These are phyloP conservation scores for Candida freyschussii DNA, from an alignment of 1,139 yeast genomes.

Conservation along the genomic window DNA sequence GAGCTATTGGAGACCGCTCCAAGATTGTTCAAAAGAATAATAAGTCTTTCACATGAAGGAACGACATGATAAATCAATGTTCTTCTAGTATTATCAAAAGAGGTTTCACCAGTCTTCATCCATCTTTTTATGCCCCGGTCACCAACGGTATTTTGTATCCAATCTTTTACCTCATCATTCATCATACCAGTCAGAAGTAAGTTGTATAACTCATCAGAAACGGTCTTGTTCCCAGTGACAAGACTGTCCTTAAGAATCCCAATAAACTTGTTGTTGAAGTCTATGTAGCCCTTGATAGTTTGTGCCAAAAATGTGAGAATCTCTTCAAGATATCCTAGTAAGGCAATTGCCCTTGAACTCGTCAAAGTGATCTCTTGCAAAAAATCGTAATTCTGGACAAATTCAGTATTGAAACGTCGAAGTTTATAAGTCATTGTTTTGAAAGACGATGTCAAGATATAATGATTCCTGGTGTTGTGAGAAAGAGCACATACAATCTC, in stretches of 20 bases:
- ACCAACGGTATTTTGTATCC: constrained; percentile 52
- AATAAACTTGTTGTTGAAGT: constrained; percentile 35
- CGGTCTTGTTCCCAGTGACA: constrained; percentile 23
- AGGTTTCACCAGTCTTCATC: constrained; percentile 43
- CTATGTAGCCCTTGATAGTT: constrained; percentile 41
- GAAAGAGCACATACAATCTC: constrained; percentile 20
- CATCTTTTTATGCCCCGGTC: constrained; percentile 66
- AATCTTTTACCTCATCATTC: constrained; percentile 40
- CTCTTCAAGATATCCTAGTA: constrained; percentile 37
- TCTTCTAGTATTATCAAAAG: constrained; percentile 46
- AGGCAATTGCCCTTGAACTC: constrained; percentile 29
- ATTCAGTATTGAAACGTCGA: constrained; percentile 12
- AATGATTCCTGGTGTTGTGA: constrained; percentile 12
- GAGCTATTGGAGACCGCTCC: constrained; percentile 32
- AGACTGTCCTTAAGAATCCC: constrained; percentile 25
- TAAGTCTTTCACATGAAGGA: constrained; percentile 53
- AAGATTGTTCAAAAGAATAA: constrained; percentile 46
- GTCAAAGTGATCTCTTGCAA: constrained; percentile 29
- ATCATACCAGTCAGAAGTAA: constrained; percentile 55
- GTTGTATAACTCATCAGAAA: constrained; percentile 40
- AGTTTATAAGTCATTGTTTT: constrained; percentile 19
- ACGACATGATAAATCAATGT: constrained; percentile 46
- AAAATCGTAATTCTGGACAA: constrained; percentile 10
- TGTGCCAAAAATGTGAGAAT: constrained; percentile 33
- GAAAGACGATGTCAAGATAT: constrained; percentile 19